Conservation (phyloP, 306 rosid genomes). For the Corylus avellana region DNA sequence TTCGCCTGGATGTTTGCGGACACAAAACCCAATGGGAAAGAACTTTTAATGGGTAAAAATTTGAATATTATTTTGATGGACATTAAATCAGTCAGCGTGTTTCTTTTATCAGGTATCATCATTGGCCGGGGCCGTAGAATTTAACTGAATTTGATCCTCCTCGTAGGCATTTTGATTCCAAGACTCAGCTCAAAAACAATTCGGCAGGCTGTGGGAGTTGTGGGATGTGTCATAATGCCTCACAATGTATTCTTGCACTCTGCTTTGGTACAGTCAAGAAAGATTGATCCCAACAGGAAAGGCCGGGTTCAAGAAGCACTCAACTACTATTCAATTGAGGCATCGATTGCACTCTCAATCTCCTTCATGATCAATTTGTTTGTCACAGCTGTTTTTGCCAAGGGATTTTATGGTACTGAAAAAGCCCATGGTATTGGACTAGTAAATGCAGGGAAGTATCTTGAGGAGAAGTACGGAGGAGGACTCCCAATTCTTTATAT, state of each 20-base stretch:
- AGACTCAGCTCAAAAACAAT: conserved; percentile 79
- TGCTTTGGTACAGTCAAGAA: conserved; percentile 89
- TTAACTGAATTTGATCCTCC: conserved; percentile 29
- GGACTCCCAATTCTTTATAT: conserved; percentile 85
- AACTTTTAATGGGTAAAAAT: conserved; percentile 63
- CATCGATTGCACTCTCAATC: conserved; percentile 65
- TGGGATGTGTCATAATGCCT: conserved; percentile 91
- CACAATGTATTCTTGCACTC: conserved; percentile 89
- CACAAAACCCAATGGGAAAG: conserved; percentile 65
- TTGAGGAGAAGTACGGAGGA: conserved; percentile 80
- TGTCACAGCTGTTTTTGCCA: conserved; percentile 78
- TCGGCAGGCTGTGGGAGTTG: conserved; percentile 92
- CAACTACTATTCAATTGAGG: conserved; percentile 81
- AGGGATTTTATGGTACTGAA: conserved; percentile 72
- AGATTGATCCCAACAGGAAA: conserved; percentile 61
- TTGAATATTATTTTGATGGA: not conserved
- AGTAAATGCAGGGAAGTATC: conserved; percentile 85
- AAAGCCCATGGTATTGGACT: conserved; percentile 72
- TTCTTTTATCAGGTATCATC: conserved; percentile 3
- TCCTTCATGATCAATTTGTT: conserved; percentile 78
- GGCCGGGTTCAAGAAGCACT: conserved; percentile 83
- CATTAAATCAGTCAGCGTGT: not conserved
- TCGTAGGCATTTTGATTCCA: conserved; percentile 75
- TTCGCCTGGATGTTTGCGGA: conserved; percentile 95
- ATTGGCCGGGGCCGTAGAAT: conserved; percentile 4